These are phyloP conservation scores for Stemphylium beticola DNA, from an alignment of 2,329 filamentous ascomycete genomes.

Conservation along the genomic window DNA sequence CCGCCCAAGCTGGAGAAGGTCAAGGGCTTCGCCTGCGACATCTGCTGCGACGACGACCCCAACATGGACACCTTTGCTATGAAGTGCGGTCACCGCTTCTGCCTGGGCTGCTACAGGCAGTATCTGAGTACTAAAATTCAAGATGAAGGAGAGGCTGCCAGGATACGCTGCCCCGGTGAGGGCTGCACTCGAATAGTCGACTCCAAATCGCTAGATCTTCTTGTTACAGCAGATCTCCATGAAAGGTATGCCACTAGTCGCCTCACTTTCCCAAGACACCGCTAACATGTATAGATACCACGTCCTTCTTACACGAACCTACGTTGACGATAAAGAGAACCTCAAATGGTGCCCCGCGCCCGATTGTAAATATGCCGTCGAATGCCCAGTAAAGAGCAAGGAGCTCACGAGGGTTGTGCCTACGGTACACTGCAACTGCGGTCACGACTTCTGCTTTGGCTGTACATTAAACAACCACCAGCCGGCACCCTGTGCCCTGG, in stretches of 20 bases:
- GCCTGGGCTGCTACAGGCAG: constrained; percentile 87
- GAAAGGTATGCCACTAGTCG: constrained; percentile 54
- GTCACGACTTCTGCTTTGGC: constrained; percentile 92
- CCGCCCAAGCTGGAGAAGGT: constrained; percentile 73
- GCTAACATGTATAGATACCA: constrained; percentile 68
- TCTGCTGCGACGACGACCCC: constrained; percentile 89
- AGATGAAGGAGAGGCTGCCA: constrained; percentile 91
- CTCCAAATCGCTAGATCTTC: constrained; percentile 80
- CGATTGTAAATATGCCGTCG: constrained; percentile 92
- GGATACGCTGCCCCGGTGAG: constrained; percentile 91
- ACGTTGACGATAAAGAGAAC: constrained; percentile 94
- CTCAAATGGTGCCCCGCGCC: constrained; percentile 98
- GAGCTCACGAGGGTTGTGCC: constrained; percentile 86
- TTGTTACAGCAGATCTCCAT: constrained; percentile 65
- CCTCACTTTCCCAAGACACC: neutral
- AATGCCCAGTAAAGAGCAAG: constrained; percentile 86
- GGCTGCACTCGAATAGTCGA: constrained; percentile 91
- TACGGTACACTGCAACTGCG: constrained; percentile 84
- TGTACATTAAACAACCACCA: constrained; percentile 90
- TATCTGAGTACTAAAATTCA: constrained; percentile 93
- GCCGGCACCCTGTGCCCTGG: constrained; percentile 86
- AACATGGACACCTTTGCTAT: constrained; percentile 85
- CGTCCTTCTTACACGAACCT: constrained; percentile 86
- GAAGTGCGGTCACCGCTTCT: constrained; percentile 94
- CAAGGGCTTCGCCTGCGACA: constrained; percentile 86